Percentiles rank a stretch among this genome's conserved stretches.
Evolutionary conservation across 371 early-diverging fungal genomes (phyloP).

Genomic region (Mucor mucedo): DNA sequence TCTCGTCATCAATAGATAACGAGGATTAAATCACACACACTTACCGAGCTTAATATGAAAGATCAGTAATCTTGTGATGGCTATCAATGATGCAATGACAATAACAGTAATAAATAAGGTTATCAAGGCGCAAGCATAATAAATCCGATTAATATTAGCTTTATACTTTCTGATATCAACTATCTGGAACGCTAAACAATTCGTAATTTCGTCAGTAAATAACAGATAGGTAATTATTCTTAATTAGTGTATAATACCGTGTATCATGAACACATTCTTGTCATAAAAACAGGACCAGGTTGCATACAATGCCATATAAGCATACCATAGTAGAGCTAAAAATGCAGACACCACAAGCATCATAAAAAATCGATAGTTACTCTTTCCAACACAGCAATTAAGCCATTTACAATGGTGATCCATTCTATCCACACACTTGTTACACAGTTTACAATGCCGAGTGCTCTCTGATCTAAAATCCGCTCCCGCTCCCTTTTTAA

Average conservation of each 20-base stretch:
- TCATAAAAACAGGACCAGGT: slow-evolving; percentile 39
- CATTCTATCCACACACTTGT: slow-evolving; percentile 80
- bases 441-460: slow-evolving; percentile 80
- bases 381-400: slow-evolving; percentile 77
- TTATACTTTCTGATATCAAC: not conserved
- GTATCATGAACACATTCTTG: slow-evolving; percentile 33
- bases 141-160: slow-evolving; percentile 4
- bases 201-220: not conserved
- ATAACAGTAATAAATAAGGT: slow-evolving; percentile 17
- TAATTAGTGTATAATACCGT: slow-evolving; percentile 23
- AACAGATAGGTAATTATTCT: slow-evolving; percentile 2
- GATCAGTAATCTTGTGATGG: slow-evolving; percentile 44
- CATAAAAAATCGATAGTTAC: slow-evolving; percentile 62
- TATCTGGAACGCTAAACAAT: not conserved
- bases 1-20: too few relatives aligned
- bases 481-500: not conserved
- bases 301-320: slow-evolving; percentile 29
- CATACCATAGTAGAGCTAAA: slow-evolving; percentile 39
- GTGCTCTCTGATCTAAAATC: slow-evolving; percentile 42
- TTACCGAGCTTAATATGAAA: slow-evolving; percentile 58
- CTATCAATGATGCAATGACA: slow-evolving; percentile 30
- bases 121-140: slow-evolving; percentile 9
- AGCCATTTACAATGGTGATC: slow-evolving; percentile 90
- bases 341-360: slow-evolving; percentile 32
- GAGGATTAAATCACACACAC: not conserved